These are phyloP conservation scores for Stephanodiscus triporus DNA, from an alignment of 108 stramenopile species.

Conservation along the genomic window DNA sequence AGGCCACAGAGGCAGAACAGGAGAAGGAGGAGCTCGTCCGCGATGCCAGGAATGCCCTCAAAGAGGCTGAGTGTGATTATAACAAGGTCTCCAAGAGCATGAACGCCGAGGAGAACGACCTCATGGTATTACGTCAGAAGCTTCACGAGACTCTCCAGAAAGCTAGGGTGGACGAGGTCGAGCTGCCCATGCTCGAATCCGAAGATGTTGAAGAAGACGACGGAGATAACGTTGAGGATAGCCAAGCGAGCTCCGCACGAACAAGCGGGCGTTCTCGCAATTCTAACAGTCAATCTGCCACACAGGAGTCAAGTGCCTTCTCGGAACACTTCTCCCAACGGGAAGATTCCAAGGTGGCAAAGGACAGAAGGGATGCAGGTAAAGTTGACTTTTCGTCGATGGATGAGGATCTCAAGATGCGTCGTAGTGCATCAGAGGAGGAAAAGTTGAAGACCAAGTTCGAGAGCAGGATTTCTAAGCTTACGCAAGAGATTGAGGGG, in stretches of 20 bases:
- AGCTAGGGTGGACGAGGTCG: slow-evolving; percentile 89
- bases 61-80: slow-evolving; percentile 69
- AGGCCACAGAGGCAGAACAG: slow-evolving; percentile 63
- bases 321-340: slow-evolving; percentile 80
- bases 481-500: slow-evolving; percentile 82
- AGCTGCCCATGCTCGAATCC: slow-evolving; percentile 65
- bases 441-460: slow-evolving; percentile 78
- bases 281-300: slow-evolving; percentile 49
- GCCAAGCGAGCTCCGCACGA: slow-evolving; percentile 27
- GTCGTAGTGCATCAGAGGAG: slow-evolving; percentile 69
- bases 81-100: slow-evolving; percentile 66
- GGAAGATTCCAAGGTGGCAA: slow-evolving; percentile 74
- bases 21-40: slow-evolving; percentile 68
- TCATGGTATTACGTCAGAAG: slow-evolving; percentile 84
- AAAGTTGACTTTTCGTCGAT: slow-evolving; percentile 82
- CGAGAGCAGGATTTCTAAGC: slow-evolving; percentile 69
- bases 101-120: slow-evolving; percentile 63
- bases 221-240: slow-evolving; percentile 57
- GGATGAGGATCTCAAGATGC: slow-evolving; percentile 63
- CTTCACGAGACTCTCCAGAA: slow-evolving; percentile 91
- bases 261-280: slow-evolving; percentile 15
- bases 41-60: slow-evolving; percentile 63
- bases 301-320: slow-evolving; percentile 56
- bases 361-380: slow-evolving; percentile 72
- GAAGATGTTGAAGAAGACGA: slow-evolving; percentile 50